Conservation (phyloP, 129 eudicot genomes). For the Chrysanthemum makinoi region DNA sequence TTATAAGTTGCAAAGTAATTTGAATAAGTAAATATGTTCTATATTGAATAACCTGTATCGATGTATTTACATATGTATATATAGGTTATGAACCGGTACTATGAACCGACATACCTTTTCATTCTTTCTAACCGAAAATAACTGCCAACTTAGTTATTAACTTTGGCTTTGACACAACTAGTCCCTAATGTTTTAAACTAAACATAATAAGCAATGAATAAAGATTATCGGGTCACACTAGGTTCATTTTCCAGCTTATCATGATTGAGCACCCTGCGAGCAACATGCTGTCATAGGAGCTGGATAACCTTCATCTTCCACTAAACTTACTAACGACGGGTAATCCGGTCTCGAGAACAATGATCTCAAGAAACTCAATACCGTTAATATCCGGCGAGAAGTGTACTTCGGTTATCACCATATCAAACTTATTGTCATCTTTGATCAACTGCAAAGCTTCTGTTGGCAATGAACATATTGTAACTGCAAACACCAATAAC, state of each 20-base stretch:
- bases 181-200: too few relatives aligned
- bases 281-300: conserved; percentile 31
- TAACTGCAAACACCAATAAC: conserved; percentile 14
- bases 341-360: conserved; percentile 20
- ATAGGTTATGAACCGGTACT: too few relatives aligned
- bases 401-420: conserved; percentile 9
- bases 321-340: conserved; percentile 25
- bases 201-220: too few relatives aligned
- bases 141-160: too few relatives aligned
- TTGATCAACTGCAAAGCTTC: conserved; percentile 24
- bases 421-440: conserved; percentile 17
- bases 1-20: too few relatives aligned
- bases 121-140: too few relatives aligned
- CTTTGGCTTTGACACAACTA: too few relatives aligned
- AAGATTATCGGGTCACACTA: too few relatives aligned
- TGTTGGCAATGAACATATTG: conserved; percentile 21
- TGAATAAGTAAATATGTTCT: too few relatives aligned
- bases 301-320: conserved; percentile 9
- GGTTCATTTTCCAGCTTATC: conserved; percentile 18
- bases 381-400: conserved; percentile 24
- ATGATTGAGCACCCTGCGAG: conserved; percentile 9
- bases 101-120: too few relatives aligned
- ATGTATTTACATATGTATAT: too few relatives aligned
- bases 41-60: too few relatives aligned
- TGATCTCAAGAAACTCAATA: conserved; percentile 16